Evolutionary conservation across 2,329 filamentous ascomycete species (phyloP), one percentile per base, ranked within the genome.

Genomic region (Verticillium zaregamsianum): DNA sequence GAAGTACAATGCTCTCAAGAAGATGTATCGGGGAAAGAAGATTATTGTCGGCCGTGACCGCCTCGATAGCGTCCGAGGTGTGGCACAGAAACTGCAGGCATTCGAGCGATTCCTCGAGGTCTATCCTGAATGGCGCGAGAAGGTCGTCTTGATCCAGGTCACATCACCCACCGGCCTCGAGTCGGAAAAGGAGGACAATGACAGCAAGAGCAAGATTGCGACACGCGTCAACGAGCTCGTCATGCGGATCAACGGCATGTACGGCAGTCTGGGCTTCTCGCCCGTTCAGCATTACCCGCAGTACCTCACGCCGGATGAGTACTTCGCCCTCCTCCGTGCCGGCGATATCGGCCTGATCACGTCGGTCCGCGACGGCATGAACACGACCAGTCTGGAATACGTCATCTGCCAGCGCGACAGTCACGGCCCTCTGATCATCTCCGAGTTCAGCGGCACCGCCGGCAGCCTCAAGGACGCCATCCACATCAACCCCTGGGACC

Each of bases 401-500:
- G 88, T 98, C 62, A 85, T 97, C 62, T 96, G 92, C 74, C 94
- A 98, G 76, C 90, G 92, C 70, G 90, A 95, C 65, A 89, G 88
- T 61, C 88, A 93, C 68, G 91, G 93, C 1, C 94, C 93, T 2
- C 80, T 98, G 56, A 97, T 98, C 67, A 85, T 98, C 28, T 98
- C 95, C 15, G 94, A 98, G 74, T 98, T 98, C 75, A 97, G 93
- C 65, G 94, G 94, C 62, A 97, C 94, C 1, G 93, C 94, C 35
- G 91, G 91, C 60, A 95, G 89, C 61, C 83, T 98, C 40, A 86
- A 86, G 64, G 90, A 91, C 70, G 94, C 94, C 35, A 93, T 97
- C 64, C 92, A 96, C 75, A 97, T 98, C 80, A 98, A 98, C 77
- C 94, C 94, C 1, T 98, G 93, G 92, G 93, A 97, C 72, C 83